These are phyloP conservation scores for Candida ponderosae DNA, from an alignment of 805 yeast genomes.

Conservation along the genomic window DNA sequence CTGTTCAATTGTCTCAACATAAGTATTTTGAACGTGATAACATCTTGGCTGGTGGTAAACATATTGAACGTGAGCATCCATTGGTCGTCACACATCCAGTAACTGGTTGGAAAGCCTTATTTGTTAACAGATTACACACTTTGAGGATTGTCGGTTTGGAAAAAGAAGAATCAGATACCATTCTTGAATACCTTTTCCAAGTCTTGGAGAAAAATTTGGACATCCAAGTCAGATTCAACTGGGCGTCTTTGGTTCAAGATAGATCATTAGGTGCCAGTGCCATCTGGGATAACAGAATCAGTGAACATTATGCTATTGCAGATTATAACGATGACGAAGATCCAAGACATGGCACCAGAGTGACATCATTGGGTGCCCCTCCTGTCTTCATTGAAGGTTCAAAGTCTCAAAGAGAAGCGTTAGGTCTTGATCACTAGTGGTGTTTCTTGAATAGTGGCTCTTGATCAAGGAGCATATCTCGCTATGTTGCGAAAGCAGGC, in stretches of 20 bases:
- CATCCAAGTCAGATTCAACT: constrained; percentile 46
- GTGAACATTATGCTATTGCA: constrained; percentile 44
- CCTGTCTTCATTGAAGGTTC: constrained; percentile 44
- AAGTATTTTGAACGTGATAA: constrained; percentile 30
- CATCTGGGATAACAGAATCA: constrained; percentile 52
- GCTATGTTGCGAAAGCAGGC: too few relatives aligned
- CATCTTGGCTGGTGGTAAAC: constrained; percentile 36
- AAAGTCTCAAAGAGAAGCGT: constrained; percentile 44
- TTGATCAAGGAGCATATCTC: too few relatives aligned
- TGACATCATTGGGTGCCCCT: constrained; percentile 43
- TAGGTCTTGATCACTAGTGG: too few relatives aligned
- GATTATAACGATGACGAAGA: constrained; percentile 46
- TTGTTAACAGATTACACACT: constrained; percentile 40
- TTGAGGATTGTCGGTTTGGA: constrained; percentile 41
- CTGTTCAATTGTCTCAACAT: constrained; percentile 34
- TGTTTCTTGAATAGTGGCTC: too few relatives aligned
- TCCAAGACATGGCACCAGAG: constrained; percentile 52
- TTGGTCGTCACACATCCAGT: constrained; percentile 53
- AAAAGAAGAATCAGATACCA: constrained; percentile 36
- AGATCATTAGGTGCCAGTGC: constrained; percentile 46
- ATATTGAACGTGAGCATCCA: constrained; percentile 47
- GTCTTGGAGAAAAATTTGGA: constrained; percentile 43
- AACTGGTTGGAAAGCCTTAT: constrained; percentile 54
- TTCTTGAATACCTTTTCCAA: constrained; percentile 35
- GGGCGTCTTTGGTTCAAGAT: constrained; percentile 35